A percentile compares a stretch with the other conserved stretches of the same genome.
These are phyloP conservation scores for Hansenula sp. DNA, from an alignment of 1,139 yeast genomes.

Conservation along the genomic window DNA sequence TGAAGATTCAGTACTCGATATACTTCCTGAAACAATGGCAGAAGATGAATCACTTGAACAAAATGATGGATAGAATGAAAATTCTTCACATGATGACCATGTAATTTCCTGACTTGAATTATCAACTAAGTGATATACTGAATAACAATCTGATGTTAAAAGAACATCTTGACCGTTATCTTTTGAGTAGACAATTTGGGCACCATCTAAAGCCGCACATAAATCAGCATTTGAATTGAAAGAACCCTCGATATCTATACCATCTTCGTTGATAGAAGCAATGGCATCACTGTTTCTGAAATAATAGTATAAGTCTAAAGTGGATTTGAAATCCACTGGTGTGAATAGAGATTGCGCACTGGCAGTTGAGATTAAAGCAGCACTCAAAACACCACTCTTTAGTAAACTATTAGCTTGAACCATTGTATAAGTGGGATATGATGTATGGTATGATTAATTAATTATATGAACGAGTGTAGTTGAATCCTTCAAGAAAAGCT, in stretches of 20 bases:
- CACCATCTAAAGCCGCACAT: slow-evolving; percentile 14
- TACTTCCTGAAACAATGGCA: slow-evolving; percentile 1
- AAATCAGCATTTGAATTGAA: slow-evolving; percentile 9
- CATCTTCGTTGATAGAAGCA: slow-evolving; percentile 9
- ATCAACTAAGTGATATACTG: slow-evolving; percentile 18
- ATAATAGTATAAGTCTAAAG: slow-evolving; percentile 17
- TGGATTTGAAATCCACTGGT: slow-evolving; percentile 11
- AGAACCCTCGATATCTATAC: slow-evolving; percentile 14
- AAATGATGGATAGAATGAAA: slow-evolving; percentile 16
- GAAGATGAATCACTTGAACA: slow-evolving; percentile 8
- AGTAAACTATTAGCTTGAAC: not conserved
- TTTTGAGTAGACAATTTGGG: slow-evolving; percentile 18
- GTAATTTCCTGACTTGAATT: slow-evolving; percentile 9
- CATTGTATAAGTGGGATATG: not conserved
- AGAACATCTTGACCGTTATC: slow-evolving; percentile 13
- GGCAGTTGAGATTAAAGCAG: slow-evolving; percentile 4
- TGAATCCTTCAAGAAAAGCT: not conserved
- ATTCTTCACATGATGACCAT: slow-evolving; percentile 22
- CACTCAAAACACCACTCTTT: slow-evolving; percentile 4
- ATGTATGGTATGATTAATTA: not conserved
- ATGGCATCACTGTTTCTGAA: slow-evolving; percentile 15
- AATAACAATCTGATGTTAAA: slow-evolving; percentile 20
- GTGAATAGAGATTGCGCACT: slow-evolving; percentile 15
- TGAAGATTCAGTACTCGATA: slow-evolving; percentile 2
- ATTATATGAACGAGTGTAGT: not conserved